Conservation (phyloP, 2,329 filamentous ascomycete species). For the Beauveria medogensis region DNA sequence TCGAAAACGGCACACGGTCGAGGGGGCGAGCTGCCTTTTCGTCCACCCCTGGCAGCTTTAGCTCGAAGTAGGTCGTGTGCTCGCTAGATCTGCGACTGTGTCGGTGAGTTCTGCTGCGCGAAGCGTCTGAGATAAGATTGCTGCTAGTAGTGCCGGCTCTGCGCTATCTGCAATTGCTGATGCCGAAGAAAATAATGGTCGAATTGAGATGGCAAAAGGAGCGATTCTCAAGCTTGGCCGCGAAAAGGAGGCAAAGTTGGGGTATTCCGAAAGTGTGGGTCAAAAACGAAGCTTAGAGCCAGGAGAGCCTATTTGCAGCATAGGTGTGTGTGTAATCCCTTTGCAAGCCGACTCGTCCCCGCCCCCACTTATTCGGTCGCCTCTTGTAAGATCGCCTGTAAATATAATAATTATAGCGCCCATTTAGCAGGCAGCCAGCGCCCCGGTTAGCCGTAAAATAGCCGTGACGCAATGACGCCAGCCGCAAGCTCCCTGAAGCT, state of each 20-base stretch:
- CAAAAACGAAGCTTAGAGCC: background rate
- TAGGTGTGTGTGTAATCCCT: too few relatives aligned
- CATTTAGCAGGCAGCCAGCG: background rate
- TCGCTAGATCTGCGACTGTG: background rate
- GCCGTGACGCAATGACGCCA: conserved; percentile 4
- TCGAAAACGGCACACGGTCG: background rate
- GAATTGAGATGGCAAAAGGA: background rate
- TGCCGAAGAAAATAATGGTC: background rate
- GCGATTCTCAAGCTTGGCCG: background rate
- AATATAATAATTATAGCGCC: too few relatives aligned
- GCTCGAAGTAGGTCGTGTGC: conserved; percentile 1
- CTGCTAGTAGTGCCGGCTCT: background rate
- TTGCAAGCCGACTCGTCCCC: too few relatives aligned
- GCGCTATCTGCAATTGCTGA: background rate
- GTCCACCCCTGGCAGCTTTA: conserved; percentile 5
- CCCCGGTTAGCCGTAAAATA: conserved; percentile 4
- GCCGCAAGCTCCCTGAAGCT: background rate
- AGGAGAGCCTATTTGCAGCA: too few relatives aligned
- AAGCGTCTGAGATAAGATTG: background rate
- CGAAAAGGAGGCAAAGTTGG: conserved; percentile 2
- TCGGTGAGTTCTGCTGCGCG: background rate
- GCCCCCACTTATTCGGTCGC: too few relatives aligned
- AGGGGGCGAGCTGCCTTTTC: background rate
- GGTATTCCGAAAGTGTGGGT: conserved; percentile 7
- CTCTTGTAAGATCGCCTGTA: too few relatives aligned